Percentiles rank a stretch among this genome's conserved stretches.
These are phyloP conservation scores for Colletotrichum costaricense DNA, from an alignment of 2,329 filamentous ascomycete genomes.

Conservation along the genomic window DNA sequence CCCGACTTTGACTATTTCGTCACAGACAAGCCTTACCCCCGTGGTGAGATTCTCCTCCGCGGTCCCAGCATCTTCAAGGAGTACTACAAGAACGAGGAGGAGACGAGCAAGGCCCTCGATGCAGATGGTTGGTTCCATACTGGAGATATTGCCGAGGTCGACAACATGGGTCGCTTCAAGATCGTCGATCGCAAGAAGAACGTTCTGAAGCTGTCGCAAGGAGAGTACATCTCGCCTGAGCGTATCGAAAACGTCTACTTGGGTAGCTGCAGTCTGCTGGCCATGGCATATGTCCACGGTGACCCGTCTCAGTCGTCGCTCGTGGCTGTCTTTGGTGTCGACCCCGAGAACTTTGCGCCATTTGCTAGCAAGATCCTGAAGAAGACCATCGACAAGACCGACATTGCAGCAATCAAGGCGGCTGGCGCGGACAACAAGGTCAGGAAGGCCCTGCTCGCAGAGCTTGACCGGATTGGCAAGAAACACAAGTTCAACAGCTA, in stretches of 20 bases:
- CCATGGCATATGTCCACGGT: conserved; percentile 90
- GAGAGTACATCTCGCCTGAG: conserved; percentile 98
- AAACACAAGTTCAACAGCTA: conserved; percentile 92
- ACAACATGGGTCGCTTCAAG: conserved; percentile 86
- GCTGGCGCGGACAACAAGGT: conserved; percentile 78
- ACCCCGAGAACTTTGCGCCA: conserved; percentile 83
- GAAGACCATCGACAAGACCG: conserved; percentile 70
- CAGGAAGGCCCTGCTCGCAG: conserved; percentile 78
- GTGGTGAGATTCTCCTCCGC: conserved; percentile 88
- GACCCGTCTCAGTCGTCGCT: conserved; percentile 85
- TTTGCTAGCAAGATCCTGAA: conserved; percentile 84
- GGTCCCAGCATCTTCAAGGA: conserved; percentile 84
- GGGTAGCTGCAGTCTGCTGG: conserved; percentile 81
- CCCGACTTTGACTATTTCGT: conserved; percentile 94
- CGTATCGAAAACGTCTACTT: conserved; percentile 96
- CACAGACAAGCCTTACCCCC: conserved; percentile 88
- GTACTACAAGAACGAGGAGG: conserved; percentile 91
- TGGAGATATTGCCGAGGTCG: conserved; percentile 89
- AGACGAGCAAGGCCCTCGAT: conserved; percentile 85
- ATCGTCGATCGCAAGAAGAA: conserved; percentile 99
- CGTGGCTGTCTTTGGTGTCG: conserved; percentile 88
- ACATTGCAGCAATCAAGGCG: conserved; percentile 74
- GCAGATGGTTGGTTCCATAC: conserved; percentile 97
- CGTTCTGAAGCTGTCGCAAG: conserved; percentile 97
- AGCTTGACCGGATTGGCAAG: conserved; percentile 82